phyloP scores from a whole-genome alignment of 2,329 filamentous ascomycete species.

The Fusarium torreyae region DNA sequence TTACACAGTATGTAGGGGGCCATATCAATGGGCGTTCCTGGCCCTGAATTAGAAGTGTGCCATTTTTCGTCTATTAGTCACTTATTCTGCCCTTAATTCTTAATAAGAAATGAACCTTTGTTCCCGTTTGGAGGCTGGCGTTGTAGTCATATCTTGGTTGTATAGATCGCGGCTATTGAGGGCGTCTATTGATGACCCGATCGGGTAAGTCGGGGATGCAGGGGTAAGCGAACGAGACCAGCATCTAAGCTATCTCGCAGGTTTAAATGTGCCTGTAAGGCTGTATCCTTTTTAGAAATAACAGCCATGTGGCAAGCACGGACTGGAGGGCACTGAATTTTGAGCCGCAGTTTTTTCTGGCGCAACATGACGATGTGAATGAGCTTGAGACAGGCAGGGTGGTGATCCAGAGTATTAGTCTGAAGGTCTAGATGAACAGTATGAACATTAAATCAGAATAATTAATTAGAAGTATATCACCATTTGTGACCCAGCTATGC shows the following conservation, averaged over 20 bases:
- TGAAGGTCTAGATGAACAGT: neutral
- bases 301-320: neutral
- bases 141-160: constrained; percentile 19
- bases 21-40: constrained; percentile 21
- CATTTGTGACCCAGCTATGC: neutral
- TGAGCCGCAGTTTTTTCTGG: constrained; percentile 14
- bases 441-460: neutral
- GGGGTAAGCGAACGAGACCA: constrained; percentile 22
- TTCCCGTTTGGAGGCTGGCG: constrained; percentile 23
- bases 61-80: neutral
- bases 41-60: constrained; percentile 32
- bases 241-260: neutral
- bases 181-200: constrained; percentile 56
- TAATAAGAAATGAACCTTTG: constrained; percentile 27
- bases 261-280: neutral
- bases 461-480: neutral
- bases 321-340: constrained; percentile 7
- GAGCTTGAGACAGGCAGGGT: neutral
- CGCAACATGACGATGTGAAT: constrained; percentile 3
- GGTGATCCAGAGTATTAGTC: constrained; percentile 15
- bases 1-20: constrained; percentile 22
- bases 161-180: constrained; percentile 51
- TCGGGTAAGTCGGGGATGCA: constrained; percentile 42
- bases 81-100: neutral
- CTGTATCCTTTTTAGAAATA: constrained; percentile 19